Evolutionary conservation across 1,139 yeast genomes (phyloP).

Genomic region (Yamadazyma mexicana): DNA sequence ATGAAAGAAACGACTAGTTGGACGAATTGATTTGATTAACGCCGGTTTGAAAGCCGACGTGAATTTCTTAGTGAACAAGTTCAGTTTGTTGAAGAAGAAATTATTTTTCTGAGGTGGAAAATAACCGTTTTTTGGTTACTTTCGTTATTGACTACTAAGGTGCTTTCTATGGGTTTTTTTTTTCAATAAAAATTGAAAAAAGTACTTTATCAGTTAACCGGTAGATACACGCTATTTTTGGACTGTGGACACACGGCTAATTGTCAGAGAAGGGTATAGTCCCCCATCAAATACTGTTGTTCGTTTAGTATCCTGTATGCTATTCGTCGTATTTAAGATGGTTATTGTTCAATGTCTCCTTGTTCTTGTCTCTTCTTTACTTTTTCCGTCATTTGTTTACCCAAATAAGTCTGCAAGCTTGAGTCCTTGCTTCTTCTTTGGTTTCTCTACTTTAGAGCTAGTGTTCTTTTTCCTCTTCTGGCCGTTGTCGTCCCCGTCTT

Average conservation of each 20-base stretch:
- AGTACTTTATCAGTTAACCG: no score
- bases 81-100: not conserved
- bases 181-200: no score
- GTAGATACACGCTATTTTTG: no score
- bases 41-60: slow-evolving; percentile 23
- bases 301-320: no score
- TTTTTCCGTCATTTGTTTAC: not conserved
- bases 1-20: slow-evolving; percentile 10
- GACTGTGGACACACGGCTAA: no score
- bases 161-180: not conserved
- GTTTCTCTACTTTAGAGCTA: no score
- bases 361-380: no score
- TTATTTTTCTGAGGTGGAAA: not conserved
- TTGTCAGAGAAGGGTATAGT: no score
- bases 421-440: not conserved
- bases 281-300: no score
- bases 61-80: slow-evolving; percentile 2
- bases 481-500: slow-evolving; percentile 19
- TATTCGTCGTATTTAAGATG: no score
- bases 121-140: not conserved
- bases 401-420: not conserved
- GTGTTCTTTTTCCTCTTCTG: not conserved
- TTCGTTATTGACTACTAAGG: slow-evolving; percentile 2
- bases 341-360: not conserved
- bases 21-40: not conserved